phyloP scores from a whole-genome alignment of 192 early-diverging fungal genomes.

The Backusella tarrabulga region DNA sequence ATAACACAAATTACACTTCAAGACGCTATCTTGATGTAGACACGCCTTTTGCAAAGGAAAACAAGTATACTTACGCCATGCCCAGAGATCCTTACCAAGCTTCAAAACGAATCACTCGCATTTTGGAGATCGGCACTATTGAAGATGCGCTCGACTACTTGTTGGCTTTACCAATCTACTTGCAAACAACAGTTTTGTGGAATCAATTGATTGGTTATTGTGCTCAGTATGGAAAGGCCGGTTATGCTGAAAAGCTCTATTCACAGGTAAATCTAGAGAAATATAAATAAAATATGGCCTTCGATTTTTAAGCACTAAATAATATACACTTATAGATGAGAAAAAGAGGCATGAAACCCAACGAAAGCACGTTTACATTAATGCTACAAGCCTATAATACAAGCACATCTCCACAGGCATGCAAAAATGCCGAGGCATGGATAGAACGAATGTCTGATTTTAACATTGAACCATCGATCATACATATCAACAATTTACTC shows the following conservation, averaged over 20 bases:
- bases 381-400: neutral
- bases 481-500: constrained; percentile 4
- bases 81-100: constrained; percentile 6
- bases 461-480: neutral
- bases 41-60: neutral
- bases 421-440: neutral
- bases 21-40: constrained; percentile 7
- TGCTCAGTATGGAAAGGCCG: constrained; percentile 2
- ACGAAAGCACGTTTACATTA: constrained; percentile 8
- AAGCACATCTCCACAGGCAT: constrained; percentile 5
- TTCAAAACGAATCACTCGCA: neutral
- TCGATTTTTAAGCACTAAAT: neutral
- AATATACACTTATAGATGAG: neutral
- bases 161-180: neutral
- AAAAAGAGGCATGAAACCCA: constrained; percentile 9
- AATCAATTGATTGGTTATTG: constrained; percentile 8
- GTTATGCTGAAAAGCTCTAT: constrained; percentile 8
- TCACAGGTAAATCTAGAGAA: neutral
- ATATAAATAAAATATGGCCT: neutral
- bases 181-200: neutral
- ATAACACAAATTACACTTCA: neutral
- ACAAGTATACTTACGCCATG: neutral
- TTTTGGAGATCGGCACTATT: constrained; percentile 8
- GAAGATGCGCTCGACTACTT: constrained; percentile 1
- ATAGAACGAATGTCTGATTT: constrained; percentile 1